A percentile compares a stretch with the other conserved stretches of the same genome.
phyloP scores from a whole-genome alignment of 768 basidiomycete genomes.

The Lepiota venenata region DNA sequence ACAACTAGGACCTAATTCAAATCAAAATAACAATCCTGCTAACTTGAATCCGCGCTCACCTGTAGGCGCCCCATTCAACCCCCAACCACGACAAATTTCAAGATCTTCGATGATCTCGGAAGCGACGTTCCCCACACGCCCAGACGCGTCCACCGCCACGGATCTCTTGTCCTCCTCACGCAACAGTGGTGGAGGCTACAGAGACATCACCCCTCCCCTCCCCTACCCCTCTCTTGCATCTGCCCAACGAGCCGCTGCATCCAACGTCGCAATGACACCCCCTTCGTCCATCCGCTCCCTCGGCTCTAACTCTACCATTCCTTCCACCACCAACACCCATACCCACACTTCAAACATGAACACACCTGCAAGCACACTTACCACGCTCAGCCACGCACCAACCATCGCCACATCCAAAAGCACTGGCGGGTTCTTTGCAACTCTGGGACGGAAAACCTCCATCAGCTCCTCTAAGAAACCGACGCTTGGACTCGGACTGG shows the following conservation, averaged over 20 bases:
- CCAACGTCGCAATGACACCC: conserved; percentile 33
- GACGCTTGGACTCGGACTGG: background rate
- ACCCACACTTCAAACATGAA: background rate
- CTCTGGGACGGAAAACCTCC: conserved; percentile 71
- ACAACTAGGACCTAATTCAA: conserved; percentile 26
- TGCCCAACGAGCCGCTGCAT: conserved; percentile 27
- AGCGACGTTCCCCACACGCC: conserved; percentile 72
- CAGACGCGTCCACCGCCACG: conserved; percentile 77
- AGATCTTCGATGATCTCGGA: conserved; percentile 71
- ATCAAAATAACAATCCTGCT: conserved; percentile 4
- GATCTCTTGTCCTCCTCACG: conserved; percentile 49
- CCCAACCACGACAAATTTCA: conserved; percentile 66
- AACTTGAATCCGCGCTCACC: conserved; percentile 24
- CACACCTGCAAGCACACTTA: conserved; percentile 3
- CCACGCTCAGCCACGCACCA: background rate
- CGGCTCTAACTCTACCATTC: conserved; percentile 33
- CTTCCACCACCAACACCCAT: conserved; percentile 30
- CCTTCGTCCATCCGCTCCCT: conserved; percentile 50
- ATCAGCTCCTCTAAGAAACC: conserved; percentile 22
- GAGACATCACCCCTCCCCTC: conserved; percentile 57
- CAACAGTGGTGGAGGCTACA: conserved; percentile 43
- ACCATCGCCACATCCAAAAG: conserved; percentile 1
- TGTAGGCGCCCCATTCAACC: conserved; percentile 39
- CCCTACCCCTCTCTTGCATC: conserved; percentile 75
- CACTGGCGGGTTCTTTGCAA: conserved; percentile 62